phyloP scores from a whole-genome alignment of 768 basidiomycete species.

The Sporobolomyces phaffii region DNA sequence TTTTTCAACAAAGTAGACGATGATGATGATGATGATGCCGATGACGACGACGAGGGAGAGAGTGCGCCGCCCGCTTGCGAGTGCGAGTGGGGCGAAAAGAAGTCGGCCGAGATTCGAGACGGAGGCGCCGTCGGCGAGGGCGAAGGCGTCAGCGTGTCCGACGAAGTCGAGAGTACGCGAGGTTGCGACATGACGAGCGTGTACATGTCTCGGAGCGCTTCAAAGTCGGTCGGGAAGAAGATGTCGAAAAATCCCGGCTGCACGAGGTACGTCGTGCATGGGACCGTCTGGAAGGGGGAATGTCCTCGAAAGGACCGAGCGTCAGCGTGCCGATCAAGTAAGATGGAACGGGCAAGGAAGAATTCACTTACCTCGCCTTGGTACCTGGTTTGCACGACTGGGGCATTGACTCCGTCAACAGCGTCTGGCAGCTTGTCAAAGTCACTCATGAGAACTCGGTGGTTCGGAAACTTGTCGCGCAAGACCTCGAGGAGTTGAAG shows the following conservation, averaged over 20 bases:
- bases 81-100: constrained; percentile 38
- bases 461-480: constrained; percentile 75
- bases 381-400: constrained; percentile 92
- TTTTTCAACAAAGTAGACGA: constrained; percentile 45
- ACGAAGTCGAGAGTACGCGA: background rate
- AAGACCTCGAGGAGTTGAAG: constrained; percentile 76
- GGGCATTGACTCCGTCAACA: constrained; percentile 68
- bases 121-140: constrained; percentile 36
- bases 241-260: constrained; percentile 96
- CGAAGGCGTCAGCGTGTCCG: constrained; percentile 2
- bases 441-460: constrained; percentile 89
- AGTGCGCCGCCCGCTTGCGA: no score
- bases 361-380: constrained; percentile 57
- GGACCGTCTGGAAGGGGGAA: constrained; percentile 50
- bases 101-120: constrained; percentile 34
- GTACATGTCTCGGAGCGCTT: constrained; percentile 79
- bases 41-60: no score
- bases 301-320: no score
- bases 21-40: no score
- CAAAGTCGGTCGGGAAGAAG: constrained; percentile 93
- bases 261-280: constrained; percentile 83
- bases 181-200: constrained; percentile 58
- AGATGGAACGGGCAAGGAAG: background rate
- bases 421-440: constrained; percentile 82
- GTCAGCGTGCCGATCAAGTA: no score